A percentile compares a stretch with the other conserved stretches of the same genome.
These are phyloP conservation scores for Fusarium oxysporum DNA, from an alignment of 2,329 filamentous ascomycete species.

Conservation along the genomic window DNA sequence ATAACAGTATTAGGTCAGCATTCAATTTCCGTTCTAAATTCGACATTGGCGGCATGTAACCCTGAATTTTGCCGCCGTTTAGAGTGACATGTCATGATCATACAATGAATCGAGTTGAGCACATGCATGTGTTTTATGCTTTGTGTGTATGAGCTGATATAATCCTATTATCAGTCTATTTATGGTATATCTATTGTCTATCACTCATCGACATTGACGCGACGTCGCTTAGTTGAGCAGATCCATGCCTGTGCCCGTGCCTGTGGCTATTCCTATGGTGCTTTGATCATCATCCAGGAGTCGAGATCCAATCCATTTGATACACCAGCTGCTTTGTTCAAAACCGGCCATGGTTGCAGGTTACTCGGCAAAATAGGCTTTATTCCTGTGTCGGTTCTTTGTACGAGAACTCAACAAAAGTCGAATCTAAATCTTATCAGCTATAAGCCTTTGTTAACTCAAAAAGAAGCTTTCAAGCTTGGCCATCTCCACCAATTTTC, in stretches of 20 bases:
- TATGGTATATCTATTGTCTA: background rate
- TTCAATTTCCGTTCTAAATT: slow-evolving; percentile 23
- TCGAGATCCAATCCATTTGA: slow-evolving; percentile 13
- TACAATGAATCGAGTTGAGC: background rate
- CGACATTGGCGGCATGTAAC: slow-evolving; percentile 22
- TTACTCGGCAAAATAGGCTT: slow-evolving; percentile 5
- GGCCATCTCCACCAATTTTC: slow-evolving; percentile 20
- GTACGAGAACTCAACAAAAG: background rate
- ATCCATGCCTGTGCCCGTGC: slow-evolving; percentile 6
- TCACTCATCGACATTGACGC: background rate
- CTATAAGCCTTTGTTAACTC: background rate
- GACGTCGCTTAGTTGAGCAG: slow-evolving; percentile 14
- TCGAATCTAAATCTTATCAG: slow-evolving; percentile 3
- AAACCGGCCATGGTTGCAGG: slow-evolving; percentile 12
- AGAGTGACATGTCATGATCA: slow-evolving; percentile 5
- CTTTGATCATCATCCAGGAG: slow-evolving; percentile 23
- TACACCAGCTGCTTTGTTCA: slow-evolving; percentile 16
- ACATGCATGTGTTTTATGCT: background rate
- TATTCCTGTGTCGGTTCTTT: background rate
- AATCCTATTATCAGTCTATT: background rate
- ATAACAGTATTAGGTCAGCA: slow-evolving; percentile 16
- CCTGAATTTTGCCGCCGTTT: slow-evolving; percentile 12
- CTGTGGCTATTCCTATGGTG: background rate
- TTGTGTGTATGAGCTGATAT: background rate
- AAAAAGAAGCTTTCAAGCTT: slow-evolving; percentile 25